phyloP scores from a whole-genome alignment of 768 basidiomycete genomes.

The Mycena leptocephala region DNA sequence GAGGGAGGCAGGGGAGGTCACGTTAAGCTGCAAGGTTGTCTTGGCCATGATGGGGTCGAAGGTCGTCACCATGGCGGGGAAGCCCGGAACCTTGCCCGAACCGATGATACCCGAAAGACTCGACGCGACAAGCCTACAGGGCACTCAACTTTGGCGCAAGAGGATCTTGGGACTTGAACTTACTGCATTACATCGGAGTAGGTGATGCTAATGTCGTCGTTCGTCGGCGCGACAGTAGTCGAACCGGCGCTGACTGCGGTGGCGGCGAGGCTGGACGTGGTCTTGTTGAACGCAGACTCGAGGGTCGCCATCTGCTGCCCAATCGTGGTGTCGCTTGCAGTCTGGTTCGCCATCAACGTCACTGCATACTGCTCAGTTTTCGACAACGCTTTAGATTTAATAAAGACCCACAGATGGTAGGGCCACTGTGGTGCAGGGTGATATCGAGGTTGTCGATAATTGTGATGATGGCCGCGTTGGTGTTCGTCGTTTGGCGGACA shows the following conservation, averaged over 20 bases:
- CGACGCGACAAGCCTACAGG: slow-evolving; percentile 45
- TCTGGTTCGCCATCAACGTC: slow-evolving; percentile 49
- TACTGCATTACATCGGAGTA: slow-evolving; percentile 50
- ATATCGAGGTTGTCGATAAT: slow-evolving; percentile 47
- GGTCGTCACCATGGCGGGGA: slow-evolving; percentile 41
- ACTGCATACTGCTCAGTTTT: slow-evolving; percentile 34
- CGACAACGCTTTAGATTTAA: not conserved
- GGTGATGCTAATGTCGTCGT: slow-evolving; percentile 53
- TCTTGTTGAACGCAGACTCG: slow-evolving; percentile 44
- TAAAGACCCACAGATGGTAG: slow-evolving; percentile 45
- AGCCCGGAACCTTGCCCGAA: slow-evolving; percentile 43
- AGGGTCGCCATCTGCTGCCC: slow-evolving; percentile 45
- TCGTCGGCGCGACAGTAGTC: slow-evolving; percentile 49
- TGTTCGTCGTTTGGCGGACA: slow-evolving; percentile 51
- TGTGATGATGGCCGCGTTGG: slow-evolving; percentile 46
- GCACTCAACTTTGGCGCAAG: not conserved
- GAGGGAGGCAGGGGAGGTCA: slow-evolving; percentile 46
- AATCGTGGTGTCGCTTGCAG: slow-evolving; percentile 47
- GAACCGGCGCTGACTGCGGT: slow-evolving; percentile 51
- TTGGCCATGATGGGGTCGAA: slow-evolving; percentile 51
- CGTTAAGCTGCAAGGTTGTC: slow-evolving; percentile 45
- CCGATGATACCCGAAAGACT: slow-evolving; percentile 48
- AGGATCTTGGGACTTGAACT: slow-evolving; percentile 3
- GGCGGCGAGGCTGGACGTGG: slow-evolving; percentile 38
- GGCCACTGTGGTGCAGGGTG: slow-evolving; percentile 39